A percentile compares a stretch with the other conserved stretches of the same genome.
phyloP scores from a whole-genome alignment of 148 eudicot genomes.

The Dianthus caryophyllus region DNA sequence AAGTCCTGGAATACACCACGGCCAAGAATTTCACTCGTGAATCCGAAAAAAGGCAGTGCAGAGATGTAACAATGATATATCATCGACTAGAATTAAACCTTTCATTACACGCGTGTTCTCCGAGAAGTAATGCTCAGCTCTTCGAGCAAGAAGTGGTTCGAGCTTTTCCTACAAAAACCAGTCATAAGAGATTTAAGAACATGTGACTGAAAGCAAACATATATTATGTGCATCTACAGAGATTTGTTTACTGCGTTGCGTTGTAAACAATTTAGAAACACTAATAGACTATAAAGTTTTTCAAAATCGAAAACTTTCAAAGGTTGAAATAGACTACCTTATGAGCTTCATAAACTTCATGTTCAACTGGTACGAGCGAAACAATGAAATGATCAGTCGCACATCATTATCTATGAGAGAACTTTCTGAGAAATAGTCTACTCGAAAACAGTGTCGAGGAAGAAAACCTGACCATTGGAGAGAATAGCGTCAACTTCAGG shows the following conservation, averaged over 20 bases:
- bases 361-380: constrained; percentile 54
- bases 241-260: not conserved
- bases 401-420: constrained; percentile 13
- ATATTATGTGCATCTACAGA: not conserved
- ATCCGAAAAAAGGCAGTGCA: not conserved
- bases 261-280: no score
- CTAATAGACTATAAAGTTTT: no score
- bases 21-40: not conserved
- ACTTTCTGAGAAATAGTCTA: not conserved
- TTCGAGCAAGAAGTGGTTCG: constrained; percentile 65
- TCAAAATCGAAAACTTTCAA: no score
- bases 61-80: constrained; percentile 3
- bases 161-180: constrained; percentile 50
- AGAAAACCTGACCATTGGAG: constrained; percentile 60
- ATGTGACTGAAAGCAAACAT: not conserved
- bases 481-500: constrained; percentile 62
- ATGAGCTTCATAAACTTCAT: constrained; percentile 57
- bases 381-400: constrained; percentile 1
- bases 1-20: constrained; percentile 46
- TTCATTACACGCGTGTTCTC: constrained; percentile 73
- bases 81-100: constrained; percentile 36
- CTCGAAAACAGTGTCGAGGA: constrained; percentile 10
- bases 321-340: constrained; percentile 47
- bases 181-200: not conserved
- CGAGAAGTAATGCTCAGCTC: constrained; percentile 96